Evolutionary conservation across 2,329 filamentous ascomycete species (phyloP).

Genomic region (Dothistroma pini): DNA sequence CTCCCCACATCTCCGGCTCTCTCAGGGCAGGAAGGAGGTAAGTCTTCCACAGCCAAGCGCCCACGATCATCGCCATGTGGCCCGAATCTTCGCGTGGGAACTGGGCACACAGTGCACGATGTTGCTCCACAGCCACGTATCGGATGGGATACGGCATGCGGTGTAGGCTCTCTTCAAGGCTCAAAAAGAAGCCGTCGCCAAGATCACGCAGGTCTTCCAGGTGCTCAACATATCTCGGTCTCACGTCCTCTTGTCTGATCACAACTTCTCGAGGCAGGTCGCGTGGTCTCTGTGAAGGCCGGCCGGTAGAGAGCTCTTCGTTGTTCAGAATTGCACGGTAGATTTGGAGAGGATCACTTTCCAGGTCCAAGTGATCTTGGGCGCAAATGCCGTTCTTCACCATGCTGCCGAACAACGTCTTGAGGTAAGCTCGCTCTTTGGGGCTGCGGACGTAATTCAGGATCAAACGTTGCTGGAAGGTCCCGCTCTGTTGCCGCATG

Average conservation of each 20-base stretch:
- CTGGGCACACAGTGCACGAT: constrained; percentile 68
- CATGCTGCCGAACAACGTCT: constrained; percentile 77
- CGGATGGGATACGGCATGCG: constrained; percentile 92
- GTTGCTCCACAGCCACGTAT: constrained; percentile 82
- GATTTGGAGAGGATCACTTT: constrained; percentile 96
- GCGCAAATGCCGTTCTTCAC: constrained; percentile 92
- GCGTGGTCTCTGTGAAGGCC: constrained; percentile 72
- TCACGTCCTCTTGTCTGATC: constrained; percentile 92
- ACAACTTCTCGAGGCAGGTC: constrained; percentile 88
- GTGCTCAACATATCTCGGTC: constrained; percentile 89
- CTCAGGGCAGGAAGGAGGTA: constrained; percentile 87
- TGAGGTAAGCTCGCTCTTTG: constrained; percentile 85
- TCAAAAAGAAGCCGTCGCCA: constrained; percentile 80
- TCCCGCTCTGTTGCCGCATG: constrained; percentile 67
- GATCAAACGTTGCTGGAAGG: constrained; percentile 88
- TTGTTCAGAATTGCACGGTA: constrained; percentile 96
- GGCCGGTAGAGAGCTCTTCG: constrained; percentile 88
- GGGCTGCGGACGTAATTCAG: constrained; percentile 86
- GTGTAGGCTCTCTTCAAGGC: constrained; percentile 76
- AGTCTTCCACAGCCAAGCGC: constrained; percentile 89
- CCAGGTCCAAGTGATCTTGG: constrained; percentile 83
- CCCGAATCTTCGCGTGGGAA: constrained; percentile 78
- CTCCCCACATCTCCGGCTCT: constrained; percentile 88
- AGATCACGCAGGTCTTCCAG: constrained; percentile 92
- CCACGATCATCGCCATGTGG: constrained; percentile 75